Base-by-base conservation (phyloP, 306 rosid species). In the Cucumis melo region DNA sequence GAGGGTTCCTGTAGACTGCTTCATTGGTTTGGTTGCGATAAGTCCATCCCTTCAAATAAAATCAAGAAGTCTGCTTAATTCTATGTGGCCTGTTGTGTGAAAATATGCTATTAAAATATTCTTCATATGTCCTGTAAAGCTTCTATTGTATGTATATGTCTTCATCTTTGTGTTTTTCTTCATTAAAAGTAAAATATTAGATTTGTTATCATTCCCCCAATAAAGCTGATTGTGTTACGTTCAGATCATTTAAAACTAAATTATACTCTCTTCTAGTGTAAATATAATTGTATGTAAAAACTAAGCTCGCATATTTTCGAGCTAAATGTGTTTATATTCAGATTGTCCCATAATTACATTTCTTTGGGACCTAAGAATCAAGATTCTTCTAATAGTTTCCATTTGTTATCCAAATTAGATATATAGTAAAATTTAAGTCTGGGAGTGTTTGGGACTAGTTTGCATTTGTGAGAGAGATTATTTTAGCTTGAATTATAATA, bases 11-110 rank as follows among this genome's bases (percentile, higher is more conserved):
- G 84, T 80, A 46, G 91, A 89, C 24, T 85, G 88, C 81, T 82
- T 90, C 81, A 76, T 78, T 70, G 89, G 84, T 78, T 80, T 94
- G 78, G 85, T 86, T 24, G 59, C 88, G 0, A 60, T 81, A 72
- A 87, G 89, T 60, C 95, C 97, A 46, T 78, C 83, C 38, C 96
- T 94, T 81, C 83, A 80, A 82, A 90, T 94, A 10, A 90, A 91
- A 81, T 48, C 87, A 5, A 53, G 85, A 83, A 82, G 82, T 42
- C 58, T 82, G 75, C 65, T 73, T 13, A 38, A 75, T 21, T 71
- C 81, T 66, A 53, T 77, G 64, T 75, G 68, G 82, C 80, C 82
- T 12, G 60, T 79, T 42, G 24, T 70, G 41, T 80, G 59, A 84
- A 84, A 48, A 38, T 29, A 42, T 50, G 41, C 29, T 27, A 27